Evolutionary conservation across 495 filamentous ascomycete genomes (phyloP).

Genomic region (Viridothelium virens): DNA sequence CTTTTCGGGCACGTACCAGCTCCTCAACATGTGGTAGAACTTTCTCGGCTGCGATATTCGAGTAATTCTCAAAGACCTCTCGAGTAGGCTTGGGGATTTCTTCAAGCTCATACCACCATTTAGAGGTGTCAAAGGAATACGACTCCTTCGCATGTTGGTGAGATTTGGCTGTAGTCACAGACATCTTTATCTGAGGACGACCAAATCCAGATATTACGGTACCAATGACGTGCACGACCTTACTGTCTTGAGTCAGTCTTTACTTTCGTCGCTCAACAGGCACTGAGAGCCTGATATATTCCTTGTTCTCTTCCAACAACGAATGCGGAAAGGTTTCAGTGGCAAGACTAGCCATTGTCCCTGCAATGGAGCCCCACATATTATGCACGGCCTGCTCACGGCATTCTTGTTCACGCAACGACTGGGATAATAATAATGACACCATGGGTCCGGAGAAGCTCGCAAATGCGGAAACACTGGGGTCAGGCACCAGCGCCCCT

Average conservation of each 20-base stretch:
- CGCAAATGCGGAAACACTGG: neutral
- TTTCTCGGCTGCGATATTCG: neutral
- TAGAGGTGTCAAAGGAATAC: neutral
- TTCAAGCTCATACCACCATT: conserved; percentile 1
- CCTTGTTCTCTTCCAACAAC: neutral
- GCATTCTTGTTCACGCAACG: neutral
- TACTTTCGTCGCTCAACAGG: neutral
- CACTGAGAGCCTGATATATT: neutral
- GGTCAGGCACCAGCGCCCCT: no score
- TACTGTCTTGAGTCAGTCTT: neutral
- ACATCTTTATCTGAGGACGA: neutral
- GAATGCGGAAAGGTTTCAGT: neutral
- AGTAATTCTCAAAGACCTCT: neutral
- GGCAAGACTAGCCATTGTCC: neutral
- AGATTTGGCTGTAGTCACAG: neutral
- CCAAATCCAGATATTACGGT: neutral
- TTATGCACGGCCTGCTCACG: neutral
- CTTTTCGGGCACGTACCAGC: neutral
- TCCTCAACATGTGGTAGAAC: neutral
- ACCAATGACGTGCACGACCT: neutral
- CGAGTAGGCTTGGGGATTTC: neutral
- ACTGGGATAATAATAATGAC: neutral
- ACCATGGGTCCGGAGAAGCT: neutral
- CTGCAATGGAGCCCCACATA: neutral
- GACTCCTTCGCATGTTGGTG: neutral